phyloP scores from a whole-genome alignment of 139 green algal species.

The Desmodesmus armatus region DNA sequence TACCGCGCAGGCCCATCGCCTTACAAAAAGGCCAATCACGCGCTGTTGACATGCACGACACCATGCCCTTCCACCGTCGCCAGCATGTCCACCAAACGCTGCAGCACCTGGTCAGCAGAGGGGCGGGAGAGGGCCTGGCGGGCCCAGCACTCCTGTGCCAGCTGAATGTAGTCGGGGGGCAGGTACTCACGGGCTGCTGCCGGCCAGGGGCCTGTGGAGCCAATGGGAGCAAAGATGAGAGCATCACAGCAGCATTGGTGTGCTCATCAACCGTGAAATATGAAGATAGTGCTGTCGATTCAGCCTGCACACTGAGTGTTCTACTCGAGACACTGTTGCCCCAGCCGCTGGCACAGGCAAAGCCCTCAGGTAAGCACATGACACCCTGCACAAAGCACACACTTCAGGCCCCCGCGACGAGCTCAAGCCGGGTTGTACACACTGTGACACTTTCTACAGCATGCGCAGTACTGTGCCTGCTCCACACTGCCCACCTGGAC shows the following conservation, averaged over 20 bases:
- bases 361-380: not conserved
- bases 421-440: not conserved
- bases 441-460: not conserved
- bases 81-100: constrained; percentile 21
- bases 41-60: too few relatives aligned
- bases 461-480: not conserved
- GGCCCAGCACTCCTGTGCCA: constrained; percentile 16
- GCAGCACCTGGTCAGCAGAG: not conserved
- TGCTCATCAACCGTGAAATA: not conserved
- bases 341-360: not conserved
- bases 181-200: not conserved
- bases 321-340: not conserved
- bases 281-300: not conserved
- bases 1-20: too few relatives aligned
- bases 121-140: not conserved
- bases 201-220: not conserved
- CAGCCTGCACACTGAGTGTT: not conserved
- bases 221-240: not conserved
- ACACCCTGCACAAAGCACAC: not conserved
- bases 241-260: not conserved
- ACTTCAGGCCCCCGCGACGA: not conserved
- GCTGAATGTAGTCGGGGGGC: constrained; percentile 5
- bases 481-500: not conserved
- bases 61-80: not conserved
- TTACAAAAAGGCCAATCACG: too few relatives aligned